A percentile compares a stretch with the other conserved stretches of the same genome.
These are phyloP conservation scores for Pyrrhoderma lamaoense DNA, from an alignment of 1,284 basidiomycete species.

Conservation along the genomic window DNA sequence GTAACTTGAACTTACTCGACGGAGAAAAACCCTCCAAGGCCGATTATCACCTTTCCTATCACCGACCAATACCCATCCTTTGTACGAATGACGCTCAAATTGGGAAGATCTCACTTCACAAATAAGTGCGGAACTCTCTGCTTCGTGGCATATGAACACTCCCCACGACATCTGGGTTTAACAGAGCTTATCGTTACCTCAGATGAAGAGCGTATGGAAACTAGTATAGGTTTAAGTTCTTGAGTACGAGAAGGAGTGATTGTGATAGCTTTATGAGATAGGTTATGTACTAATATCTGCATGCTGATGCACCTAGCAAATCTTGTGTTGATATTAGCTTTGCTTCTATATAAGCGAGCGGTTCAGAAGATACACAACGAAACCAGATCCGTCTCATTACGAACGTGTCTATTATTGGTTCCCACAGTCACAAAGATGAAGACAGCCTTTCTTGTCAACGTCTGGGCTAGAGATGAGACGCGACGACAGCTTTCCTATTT, in stretches of 20 bases:
- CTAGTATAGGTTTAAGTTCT: conserved; percentile 7
- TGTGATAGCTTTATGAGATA: conserved; percentile 5
- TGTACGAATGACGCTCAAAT: not conserved
- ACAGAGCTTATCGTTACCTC: not conserved
- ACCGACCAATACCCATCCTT: conserved; percentile 8
- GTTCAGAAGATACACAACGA: no score
- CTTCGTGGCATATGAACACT: not conserved
- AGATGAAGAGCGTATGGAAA: not conserved
- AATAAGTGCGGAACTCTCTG: not conserved
- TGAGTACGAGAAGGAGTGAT: not conserved
- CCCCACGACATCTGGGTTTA: not conserved
- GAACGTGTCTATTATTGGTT: no score
- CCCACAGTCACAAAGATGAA: no score
- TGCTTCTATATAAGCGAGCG: no score
- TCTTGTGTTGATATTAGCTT: not conserved
- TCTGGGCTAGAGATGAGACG: no score
- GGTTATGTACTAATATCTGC: conserved; percentile 7
- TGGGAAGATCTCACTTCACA: conserved; percentile 3
- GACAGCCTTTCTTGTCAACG: no score
- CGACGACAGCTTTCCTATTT: no score
- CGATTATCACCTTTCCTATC: conserved; percentile 1
- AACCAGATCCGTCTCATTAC: no score
- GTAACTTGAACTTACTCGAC: not conserved
- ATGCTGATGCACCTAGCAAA: not conserved
- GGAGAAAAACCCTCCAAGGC: conserved; percentile 11